Evolutionary conservation across 2,329 filamentous ascomycete species (phyloP).

Genomic region (Exophiala sp.): DNA sequence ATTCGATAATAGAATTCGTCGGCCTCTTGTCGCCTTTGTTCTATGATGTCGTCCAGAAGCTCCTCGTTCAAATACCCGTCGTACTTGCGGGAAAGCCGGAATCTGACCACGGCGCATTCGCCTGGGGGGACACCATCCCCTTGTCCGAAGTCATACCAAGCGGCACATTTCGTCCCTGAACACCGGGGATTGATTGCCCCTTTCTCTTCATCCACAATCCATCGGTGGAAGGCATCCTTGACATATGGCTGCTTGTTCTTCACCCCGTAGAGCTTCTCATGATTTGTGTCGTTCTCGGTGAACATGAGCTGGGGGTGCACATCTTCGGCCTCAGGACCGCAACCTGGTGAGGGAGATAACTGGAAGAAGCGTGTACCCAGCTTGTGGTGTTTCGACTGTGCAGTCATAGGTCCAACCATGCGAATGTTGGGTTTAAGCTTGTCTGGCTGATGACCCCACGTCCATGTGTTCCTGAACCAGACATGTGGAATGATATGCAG

Average conservation of each 20-base stretch:
- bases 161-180: slow-evolving; percentile 79
- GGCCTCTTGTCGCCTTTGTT: slow-evolving; percentile 78
- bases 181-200: slow-evolving; percentile 72
- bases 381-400: slow-evolving; percentile 70
- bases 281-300: slow-evolving; percentile 94
- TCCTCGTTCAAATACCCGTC: slow-evolving; percentile 85
- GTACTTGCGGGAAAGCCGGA: slow-evolving; percentile 71
- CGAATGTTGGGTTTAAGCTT: slow-evolving; percentile 75
- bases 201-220: slow-evolving; percentile 77
- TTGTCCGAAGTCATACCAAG: slow-evolving; percentile 89
- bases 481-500: slow-evolving; percentile 91
- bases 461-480: slow-evolving; percentile 97
- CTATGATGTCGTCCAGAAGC: slow-evolving; percentile 82
- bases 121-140: slow-evolving; percentile 80
- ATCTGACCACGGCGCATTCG: slow-evolving; percentile 91
- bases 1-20: slow-evolving; percentile 95
- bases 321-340: slow-evolving; percentile 71
- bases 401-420: slow-evolving; percentile 59
- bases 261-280: slow-evolving; percentile 66
- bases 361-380: slow-evolving; percentile 78
- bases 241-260: slow-evolving; percentile 78
- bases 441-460: slow-evolving; percentile 74
- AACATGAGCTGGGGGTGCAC: slow-evolving; percentile 80
- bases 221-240: slow-evolving; percentile 89
- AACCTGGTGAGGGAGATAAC: slow-evolving; percentile 82